Evolutionary conservation across 805 yeast species (phyloP), one percentile per base, ranked within the genome.

Genomic region (Saccharomycopsis microspora): DNA sequence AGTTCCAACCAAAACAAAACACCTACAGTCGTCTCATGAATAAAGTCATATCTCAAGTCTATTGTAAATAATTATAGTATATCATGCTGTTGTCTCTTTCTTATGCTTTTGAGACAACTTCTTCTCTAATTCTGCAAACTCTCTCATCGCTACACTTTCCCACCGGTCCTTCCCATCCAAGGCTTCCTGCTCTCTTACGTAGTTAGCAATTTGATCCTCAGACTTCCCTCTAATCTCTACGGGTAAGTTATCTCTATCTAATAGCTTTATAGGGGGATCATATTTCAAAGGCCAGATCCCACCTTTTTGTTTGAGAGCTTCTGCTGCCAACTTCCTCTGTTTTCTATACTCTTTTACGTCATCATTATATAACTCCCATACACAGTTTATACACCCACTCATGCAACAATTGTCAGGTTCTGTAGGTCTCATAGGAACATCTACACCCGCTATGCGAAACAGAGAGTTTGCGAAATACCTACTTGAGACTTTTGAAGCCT

Each of bases 341-440:
- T 53, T 60, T 57, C 79, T 77, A 96, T 96, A 93, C 34, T 86
- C 86, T 53, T 78, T 80, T 44, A 89, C 58, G 60, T 93, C 97
- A 46, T 90, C 97, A 55, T 83, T 81, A 61, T 78, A 90, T 47
- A 85, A 66, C 57, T 89, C 96, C 97, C 97, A 93, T 1, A 90
- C 97, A 63, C 98, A 90, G 64, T 90, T 88, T 32, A 86, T 80
- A 63, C 98, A 90, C 1, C 98, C 98, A 49, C 93, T 81, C 95
- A 88, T 88, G 64, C 98, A 90, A 63, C 98, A 90, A 62, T 90
- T 88, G 56, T 89, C 95, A 1, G 97, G 97, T 56, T 86, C 96
- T 4, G 66, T 68, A 0, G 98, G 97, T 7, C 3, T 28, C n/a
- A 75, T 77, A 3, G 96, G 96, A 0, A 90, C 95, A 5, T 60